Conservation (phyloP, 345 rosid species). For the Corchorus capsularis region DNA sequence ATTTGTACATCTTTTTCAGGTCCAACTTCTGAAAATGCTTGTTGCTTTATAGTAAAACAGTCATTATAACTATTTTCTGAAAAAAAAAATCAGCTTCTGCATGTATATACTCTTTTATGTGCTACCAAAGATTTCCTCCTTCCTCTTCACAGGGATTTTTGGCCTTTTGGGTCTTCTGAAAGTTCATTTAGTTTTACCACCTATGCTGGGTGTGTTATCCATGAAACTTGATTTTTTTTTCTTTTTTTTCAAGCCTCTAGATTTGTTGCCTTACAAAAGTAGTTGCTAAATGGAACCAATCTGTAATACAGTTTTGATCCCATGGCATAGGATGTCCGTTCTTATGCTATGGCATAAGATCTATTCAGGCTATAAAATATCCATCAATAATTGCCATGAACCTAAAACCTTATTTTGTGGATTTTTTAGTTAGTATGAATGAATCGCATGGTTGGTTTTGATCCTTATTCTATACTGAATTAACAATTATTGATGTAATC, state of each 20-base stretch:
- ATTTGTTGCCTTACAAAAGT: background rate
- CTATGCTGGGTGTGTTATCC: background rate
- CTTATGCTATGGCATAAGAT: background rate
- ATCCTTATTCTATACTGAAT: background rate
- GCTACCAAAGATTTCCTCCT: background rate
- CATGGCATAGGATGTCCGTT: no score
- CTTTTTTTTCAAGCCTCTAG: background rate
- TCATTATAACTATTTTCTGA: background rate
- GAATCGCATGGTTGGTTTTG: background rate
- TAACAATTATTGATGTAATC: background rate
- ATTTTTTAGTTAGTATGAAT: background rate
- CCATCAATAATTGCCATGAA: no score
- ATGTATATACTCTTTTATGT: background rate
- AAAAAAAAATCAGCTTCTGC: background rate
- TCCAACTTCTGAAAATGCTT: constrained; percentile 1
- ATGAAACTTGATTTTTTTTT: background rate
- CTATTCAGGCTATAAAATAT: background rate
- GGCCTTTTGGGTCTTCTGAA: background rate
- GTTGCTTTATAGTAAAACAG: background rate
- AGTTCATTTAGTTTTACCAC: background rate
- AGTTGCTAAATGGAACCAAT: background rate
- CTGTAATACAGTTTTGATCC: no score
- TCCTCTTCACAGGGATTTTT: background rate
- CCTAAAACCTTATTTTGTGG: background rate
- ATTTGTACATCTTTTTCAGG: background rate